phyloP scores from a whole-genome alignment of 345 rosid genomes.

The Cardiospermum halicacabum region DNA sequence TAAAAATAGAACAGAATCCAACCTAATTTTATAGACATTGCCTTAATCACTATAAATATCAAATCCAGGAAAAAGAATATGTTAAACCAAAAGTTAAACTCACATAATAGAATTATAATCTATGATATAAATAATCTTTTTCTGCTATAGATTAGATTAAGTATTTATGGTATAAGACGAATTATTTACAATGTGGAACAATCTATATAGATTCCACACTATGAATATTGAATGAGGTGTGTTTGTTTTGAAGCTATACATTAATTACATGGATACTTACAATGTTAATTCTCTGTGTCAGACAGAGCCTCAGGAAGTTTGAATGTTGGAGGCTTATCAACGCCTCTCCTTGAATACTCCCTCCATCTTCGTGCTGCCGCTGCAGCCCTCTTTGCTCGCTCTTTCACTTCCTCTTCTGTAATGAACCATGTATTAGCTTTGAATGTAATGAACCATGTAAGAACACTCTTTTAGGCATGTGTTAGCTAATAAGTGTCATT shows the following conservation, averaged over 20 bases:
- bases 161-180: background rate
- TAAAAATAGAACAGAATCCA: too few relatives aligned
- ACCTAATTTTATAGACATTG: too few relatives aligned
- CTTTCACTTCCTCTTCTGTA: conserved; percentile 81
- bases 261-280: conserved; percentile 7
- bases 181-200: background rate
- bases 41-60: too few relatives aligned
- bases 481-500: too few relatives aligned
- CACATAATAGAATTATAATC: too few relatives aligned
- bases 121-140: background rate
- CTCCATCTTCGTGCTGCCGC: conserved; percentile 93
- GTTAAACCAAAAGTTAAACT: background rate
- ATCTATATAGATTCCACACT: background rate
- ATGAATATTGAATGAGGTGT: background rate
- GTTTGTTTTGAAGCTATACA: background rate
- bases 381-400: conserved; percentile 69
- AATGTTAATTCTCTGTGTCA: conserved; percentile 31
- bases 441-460: too few relatives aligned
- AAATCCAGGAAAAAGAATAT: background rate
- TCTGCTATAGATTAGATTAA: background rate
- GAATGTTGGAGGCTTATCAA: conserved; percentile 63
- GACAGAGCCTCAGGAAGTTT: conserved; percentile 75
- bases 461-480: too few relatives aligned
- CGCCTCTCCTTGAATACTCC: conserved; percentile 87
- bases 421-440: conserved; percentile 13